Percentiles rank a stretch among this genome's conserved stretches.
These are phyloP conservation scores for Clarireedia paspali DNA, from an alignment of 2,329 filamentous ascomycete species.

Conservation along the genomic window DNA sequence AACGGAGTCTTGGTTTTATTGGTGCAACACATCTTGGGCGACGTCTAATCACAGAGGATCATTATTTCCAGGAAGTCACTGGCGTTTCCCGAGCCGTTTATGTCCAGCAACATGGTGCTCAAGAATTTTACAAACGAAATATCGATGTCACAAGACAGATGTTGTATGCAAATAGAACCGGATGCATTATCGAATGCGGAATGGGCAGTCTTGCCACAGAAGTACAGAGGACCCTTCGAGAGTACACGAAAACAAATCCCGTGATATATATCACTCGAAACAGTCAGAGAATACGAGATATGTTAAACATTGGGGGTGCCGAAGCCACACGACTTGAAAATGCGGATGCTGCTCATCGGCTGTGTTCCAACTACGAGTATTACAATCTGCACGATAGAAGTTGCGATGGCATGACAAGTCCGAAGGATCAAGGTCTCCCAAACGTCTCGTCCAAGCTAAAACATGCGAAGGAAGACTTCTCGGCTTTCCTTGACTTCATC, in stretches of 20 bases:
- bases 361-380: slow-evolving; percentile 61
- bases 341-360: slow-evolving; percentile 37
- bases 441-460: slow-evolving; percentile 41
- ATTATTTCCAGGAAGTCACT: slow-evolving; percentile 56
- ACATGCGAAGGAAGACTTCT: slow-evolving; percentile 52
- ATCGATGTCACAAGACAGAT: slow-evolving; percentile 52
- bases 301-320: slow-evolving; percentile 37
- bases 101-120: slow-evolving; percentile 52
- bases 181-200: slow-evolving; percentile 62
- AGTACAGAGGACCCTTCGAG: slow-evolving; percentile 46
- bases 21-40: slow-evolving; percentile 63
- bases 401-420: slow-evolving; percentile 31
- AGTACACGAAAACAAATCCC: slow-evolving; percentile 57
- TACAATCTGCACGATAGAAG: slow-evolving; percentile 40
- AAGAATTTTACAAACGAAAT: slow-evolving; percentile 57
- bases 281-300: slow-evolving; percentile 48
- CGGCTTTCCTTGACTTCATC: slow-evolving; percentile 49
- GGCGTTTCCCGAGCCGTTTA: slow-evolving; percentile 55
- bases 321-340: slow-evolving; percentile 35
- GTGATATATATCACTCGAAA: slow-evolving; percentile 66
- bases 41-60: slow-evolving; percentile 62
- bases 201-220: slow-evolving; percentile 44
- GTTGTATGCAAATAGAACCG: slow-evolving; percentile 49
- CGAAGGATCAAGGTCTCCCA: slow-evolving; percentile 36
- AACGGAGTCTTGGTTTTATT: slow-evolving; percentile 69